Conservation (phyloP, 768 basidiomycete genomes). For the Sarcodon aspratus region DNA sequence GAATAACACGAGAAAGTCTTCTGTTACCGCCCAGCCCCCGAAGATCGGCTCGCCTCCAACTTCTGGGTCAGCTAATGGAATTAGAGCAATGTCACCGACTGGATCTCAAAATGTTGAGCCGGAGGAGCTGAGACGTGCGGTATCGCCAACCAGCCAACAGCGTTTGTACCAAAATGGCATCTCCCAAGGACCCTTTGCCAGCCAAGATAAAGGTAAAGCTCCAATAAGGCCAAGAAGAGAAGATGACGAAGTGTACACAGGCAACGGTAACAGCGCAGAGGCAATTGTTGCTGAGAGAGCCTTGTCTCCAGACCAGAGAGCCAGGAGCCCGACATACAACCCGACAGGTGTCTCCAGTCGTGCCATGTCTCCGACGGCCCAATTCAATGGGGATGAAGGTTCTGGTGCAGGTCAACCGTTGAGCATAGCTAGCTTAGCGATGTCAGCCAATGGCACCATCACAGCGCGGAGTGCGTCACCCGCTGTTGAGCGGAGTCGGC, state of each 20-base stretch:
- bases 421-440: conserved; percentile 44
- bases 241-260: conserved; percentile 34
- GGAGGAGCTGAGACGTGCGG: conserved; percentile 53
- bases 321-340: conserved; percentile 47
- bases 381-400: conserved; percentile 2
- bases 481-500: conserved; percentile 38
- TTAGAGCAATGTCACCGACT: conserved; percentile 59
- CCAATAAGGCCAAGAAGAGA: conserved; percentile 38
- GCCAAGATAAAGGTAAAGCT: conserved; percentile 38
- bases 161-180: conserved; percentile 28
- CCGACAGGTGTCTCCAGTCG: conserved; percentile 26
- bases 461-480: conserved; percentile 48
- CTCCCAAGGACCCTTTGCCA: conserved; percentile 21
- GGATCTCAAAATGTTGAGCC: conserved; percentile 28
- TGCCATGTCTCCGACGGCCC: conserved; percentile 46
- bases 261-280: conserved; percentile 33
- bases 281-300: conserved; percentile 29
- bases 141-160: conserved; percentile 46
- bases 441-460: conserved; percentile 30
- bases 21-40: conserved; percentile 21
- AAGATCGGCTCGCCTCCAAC: conserved; percentile 8
- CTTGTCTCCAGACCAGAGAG: conserved; percentile 48
- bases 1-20: conserved; percentile 30
- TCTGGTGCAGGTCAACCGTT: conserved; percentile 25
- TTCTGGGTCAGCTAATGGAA: conserved; percentile 17